Evolutionary conservation across 306 rosid genomes (phyloP).

Genomic region (Malus orientalis): DNA sequence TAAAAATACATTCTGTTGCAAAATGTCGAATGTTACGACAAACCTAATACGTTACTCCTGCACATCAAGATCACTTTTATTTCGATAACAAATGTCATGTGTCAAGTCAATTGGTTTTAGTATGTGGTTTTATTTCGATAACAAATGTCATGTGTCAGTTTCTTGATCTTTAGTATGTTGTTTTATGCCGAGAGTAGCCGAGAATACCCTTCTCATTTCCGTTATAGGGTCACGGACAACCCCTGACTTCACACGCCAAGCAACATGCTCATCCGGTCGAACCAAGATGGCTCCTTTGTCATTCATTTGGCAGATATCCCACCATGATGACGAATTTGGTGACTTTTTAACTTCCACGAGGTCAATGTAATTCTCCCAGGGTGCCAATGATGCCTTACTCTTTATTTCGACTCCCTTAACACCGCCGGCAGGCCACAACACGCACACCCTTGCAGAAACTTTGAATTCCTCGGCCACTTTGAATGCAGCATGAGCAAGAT

Average conservation of each 20-base stretch:
- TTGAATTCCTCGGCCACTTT: slow-evolving; percentile 53
- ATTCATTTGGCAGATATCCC: slow-evolving; percentile 67
- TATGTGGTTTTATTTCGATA: not conserved
- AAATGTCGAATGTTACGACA: not conserved
- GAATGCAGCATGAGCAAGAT: slow-evolving; percentile 55
- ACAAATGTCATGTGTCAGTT: not conserved
- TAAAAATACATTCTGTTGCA: not conserved
- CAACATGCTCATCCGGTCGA: slow-evolving; percentile 80
- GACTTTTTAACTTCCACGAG: slow-evolving; percentile 41
- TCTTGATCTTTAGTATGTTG: not conserved
- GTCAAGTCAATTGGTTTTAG: not conserved
- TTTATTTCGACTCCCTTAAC: slow-evolving; percentile 27
- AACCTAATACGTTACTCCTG: not conserved
- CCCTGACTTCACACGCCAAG: slow-evolving; percentile 58
- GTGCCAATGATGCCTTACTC: slow-evolving; percentile 40
- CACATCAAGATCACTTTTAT: not conserved
- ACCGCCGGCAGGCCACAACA: slow-evolving; percentile 54
- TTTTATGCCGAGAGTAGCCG: slow-evolving; percentile 32
- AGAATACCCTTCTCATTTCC: slow-evolving; percentile 61
- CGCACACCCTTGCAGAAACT: slow-evolving; percentile 46
- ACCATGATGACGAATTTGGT: slow-evolving; percentile 47
- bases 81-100: not conserved
- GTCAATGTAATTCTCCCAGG: slow-evolving; percentile 59
- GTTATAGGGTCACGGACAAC: slow-evolving; percentile 39
- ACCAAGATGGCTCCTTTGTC: slow-evolving; percentile 65